Conservation (phyloP, 768 basidiomycete species). For the Tulasnella sp. region DNA sequence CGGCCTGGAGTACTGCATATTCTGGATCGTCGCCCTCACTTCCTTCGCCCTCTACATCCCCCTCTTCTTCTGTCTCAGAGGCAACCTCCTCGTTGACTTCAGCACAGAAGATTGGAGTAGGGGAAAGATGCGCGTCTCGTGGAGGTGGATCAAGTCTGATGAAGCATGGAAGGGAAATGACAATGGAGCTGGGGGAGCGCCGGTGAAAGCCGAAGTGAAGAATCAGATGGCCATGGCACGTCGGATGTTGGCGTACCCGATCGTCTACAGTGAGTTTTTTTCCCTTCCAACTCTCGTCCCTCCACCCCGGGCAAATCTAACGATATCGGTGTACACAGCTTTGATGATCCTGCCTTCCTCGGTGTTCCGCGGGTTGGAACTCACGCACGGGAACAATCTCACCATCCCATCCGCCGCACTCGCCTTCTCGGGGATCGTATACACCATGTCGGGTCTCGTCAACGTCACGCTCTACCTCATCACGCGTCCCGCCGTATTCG, state of each 20-base stretch:
- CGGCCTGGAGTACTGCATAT: conserved; percentile 42
- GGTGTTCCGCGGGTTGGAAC: conserved; percentile 32
- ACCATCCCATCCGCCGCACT: conserved; percentile 30
- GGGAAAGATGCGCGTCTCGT: conserved; percentile 19
- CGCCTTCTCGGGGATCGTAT: conserved; percentile 34
- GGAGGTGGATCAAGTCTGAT: conserved; percentile 42
- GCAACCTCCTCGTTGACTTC: conserved; percentile 28
- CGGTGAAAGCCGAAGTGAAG: background rate
- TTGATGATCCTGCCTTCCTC: conserved; percentile 32
- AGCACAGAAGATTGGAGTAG: conserved; percentile 17
- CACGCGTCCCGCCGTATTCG: conserved; percentile 33
- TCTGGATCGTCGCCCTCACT: conserved; percentile 38
- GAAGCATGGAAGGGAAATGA: conserved; percentile 20
- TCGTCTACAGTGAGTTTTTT: background rate
- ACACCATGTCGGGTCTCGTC: conserved; percentile 37
- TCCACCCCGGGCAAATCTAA: background rate
- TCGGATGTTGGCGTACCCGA: background rate
- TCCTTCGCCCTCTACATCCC: conserved; percentile 38
- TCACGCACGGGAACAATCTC: conserved; percentile 22
- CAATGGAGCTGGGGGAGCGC: no score
- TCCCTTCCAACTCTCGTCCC: background rate
- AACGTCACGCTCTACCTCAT: conserved; percentile 33
- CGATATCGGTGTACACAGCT: background rate
- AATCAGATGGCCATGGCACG: background rate
- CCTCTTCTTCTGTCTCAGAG: conserved; percentile 36